Conservation (phyloP, 768 basidiomycete genomes). For the Boletus patriciae region DNA sequence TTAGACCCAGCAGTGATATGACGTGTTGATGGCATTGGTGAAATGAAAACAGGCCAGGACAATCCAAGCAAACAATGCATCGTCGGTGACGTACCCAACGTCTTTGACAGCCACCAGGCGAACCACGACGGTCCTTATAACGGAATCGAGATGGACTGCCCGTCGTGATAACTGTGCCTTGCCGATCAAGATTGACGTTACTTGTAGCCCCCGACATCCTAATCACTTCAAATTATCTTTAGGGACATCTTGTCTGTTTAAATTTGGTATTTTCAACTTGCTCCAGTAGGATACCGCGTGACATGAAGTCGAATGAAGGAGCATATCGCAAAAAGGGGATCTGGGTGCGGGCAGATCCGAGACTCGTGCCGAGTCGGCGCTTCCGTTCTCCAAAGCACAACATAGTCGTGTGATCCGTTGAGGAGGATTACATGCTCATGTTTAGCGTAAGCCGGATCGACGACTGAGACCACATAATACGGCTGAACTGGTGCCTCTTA, state of each 20-base stretch:
- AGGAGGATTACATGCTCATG: no score
- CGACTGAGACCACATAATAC: no score
- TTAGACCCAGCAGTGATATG: neutral
- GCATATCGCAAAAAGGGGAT: no score
- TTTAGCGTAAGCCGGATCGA: no score
- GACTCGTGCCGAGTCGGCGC: no score
- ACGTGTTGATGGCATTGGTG: no score
- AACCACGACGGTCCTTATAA: conserved; percentile 48
- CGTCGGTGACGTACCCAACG: conserved; percentile 32
- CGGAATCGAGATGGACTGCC: conserved; percentile 21
- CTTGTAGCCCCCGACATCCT: neutral
- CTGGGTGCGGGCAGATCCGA: no score
- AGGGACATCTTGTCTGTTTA: neutral
- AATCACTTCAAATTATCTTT: neutral
- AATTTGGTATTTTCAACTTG: no score
- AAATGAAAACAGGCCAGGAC: conserved; percentile 49
- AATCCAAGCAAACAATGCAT: conserved; percentile 43
- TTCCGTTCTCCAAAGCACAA: no score
- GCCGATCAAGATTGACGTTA: neutral
- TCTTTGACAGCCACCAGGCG: conserved; percentile 39
- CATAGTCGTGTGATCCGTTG: no score
- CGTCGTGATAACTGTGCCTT: neutral
- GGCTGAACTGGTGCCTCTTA: neutral
- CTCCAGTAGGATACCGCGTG: neutral
- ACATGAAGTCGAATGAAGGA: neutral